Base-by-base conservation (phyloP, 805 yeast species). In the Pichia thaimueangensis region DNA sequence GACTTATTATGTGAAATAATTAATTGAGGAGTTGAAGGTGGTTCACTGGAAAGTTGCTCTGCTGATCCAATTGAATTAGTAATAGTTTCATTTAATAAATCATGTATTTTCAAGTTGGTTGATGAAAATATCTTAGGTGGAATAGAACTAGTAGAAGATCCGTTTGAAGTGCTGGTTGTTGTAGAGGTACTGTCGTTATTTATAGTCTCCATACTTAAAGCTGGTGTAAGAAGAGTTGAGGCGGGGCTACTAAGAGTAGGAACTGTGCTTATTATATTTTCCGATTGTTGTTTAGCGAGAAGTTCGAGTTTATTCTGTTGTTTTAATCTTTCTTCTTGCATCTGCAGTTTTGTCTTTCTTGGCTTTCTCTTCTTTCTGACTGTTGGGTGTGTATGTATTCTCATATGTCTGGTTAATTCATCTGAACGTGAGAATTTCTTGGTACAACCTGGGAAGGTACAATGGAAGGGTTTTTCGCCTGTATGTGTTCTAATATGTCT, bases 401-500 rank as follows among this genome's bases (percentile, higher is more conserved):
- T 68, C 37, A 75, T 67, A 58, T 82, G 91, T 56, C 91, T 70
- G 12, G 87, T 82, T 40, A 82, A 64, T 56, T 82, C 91, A 59
- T 82, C 91, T 24, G 82, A 75, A 43, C 91, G 65, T 36, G 82
- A 73, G 54, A 82, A 82, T 46, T 73, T 68, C 62, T 82, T 82
- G 43, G 70, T 65, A 58, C 91, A 82, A 0, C 84, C 84, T 0
- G 83, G 82, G 50, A 71, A 82, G 22, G 78, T 72, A 61, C 89
- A 82, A n/a, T 72, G 73, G 59, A 82, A 88, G 3, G 91, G 91
- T 57, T 80, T 82, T 55, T 83, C 89, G 21, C 91, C 91, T 0
- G 91, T 82, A 55, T 82, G 91, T 11, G 88, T 82, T 54, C 89
- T 67, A 45, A 82, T 80, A 54, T 82, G 91, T 54, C 91, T 70